Evolutionary conservation across 805 yeast genomes (phyloP).

Genomic region (Lipomyces oligophaga): DNA sequence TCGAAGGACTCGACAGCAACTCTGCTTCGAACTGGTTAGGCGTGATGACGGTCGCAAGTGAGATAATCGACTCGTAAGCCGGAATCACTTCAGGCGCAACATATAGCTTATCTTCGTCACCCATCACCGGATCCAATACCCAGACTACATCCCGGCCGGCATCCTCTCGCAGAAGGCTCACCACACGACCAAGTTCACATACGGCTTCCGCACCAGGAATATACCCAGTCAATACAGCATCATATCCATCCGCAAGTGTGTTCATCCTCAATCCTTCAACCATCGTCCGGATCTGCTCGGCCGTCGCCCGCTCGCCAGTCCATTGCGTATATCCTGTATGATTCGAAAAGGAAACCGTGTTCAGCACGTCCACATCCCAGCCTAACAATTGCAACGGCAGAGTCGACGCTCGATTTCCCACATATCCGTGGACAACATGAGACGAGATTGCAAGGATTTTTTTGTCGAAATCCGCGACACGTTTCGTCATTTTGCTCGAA

Average conservation of each 20-base stretch:
- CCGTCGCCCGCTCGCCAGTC: conserved; percentile 50
- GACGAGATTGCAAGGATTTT: conserved; percentile 64
- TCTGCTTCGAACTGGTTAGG: conserved; percentile 92
- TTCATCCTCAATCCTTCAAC: conserved; percentile 54
- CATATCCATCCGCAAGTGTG: conserved; percentile 48
- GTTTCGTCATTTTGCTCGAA: not conserved
- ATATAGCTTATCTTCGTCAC: conserved; percentile 82
- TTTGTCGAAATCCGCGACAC: conserved; percentile 10
- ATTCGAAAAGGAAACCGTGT: conserved; percentile 84
- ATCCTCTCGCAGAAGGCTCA: conserved; percentile 36
- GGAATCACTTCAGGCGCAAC: conserved; percentile 60
- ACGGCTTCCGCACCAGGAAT: conserved; percentile 61
- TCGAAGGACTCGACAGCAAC: too few species aligned
- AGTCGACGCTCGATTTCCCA: conserved; percentile 87
- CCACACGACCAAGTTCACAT: conserved; percentile 46
- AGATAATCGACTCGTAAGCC: conserved; percentile 48
- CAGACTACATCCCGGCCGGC: conserved; percentile 40
- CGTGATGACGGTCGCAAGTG: conserved; percentile 56
- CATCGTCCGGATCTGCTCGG: conserved; percentile 48
- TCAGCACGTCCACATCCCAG: conserved; percentile 89
- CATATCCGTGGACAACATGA: conserved; percentile 94
- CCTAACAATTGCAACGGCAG: conserved; percentile 82
- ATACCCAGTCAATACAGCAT: conserved; percentile 76
- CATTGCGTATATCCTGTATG: conserved; percentile 63
- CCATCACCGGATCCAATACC: conserved; percentile 87